Evolutionary conservation across 306 rosid species (phyloP), one percentile per base, ranked within the genome.

Genomic region (Gleditsia sinensis): DNA sequence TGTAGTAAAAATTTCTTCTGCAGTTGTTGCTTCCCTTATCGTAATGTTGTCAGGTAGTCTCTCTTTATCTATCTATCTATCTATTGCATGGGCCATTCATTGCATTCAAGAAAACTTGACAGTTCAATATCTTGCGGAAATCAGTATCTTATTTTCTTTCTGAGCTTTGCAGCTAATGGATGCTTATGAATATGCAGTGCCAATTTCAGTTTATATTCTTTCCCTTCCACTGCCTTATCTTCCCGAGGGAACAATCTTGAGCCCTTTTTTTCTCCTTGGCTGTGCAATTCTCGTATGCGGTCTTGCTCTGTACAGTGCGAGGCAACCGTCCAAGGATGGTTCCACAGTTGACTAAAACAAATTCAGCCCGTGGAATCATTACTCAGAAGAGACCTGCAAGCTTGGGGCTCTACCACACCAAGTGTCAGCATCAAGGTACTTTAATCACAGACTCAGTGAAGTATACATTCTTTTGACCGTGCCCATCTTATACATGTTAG

Each of bases 191-290:
- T 78, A 75, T 89, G 89, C 92, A 93, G 98, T 91, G 84, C 97
- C 98, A 6, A 62, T 89, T 72, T 83, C 97, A 43, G 86, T 93
- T 71, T 91, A 80, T 63, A 64, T 88, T 68, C 96, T 91, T 72
- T 89, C 98, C 53, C 87, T 83, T 50, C 96, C 94, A 62, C 75
- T 93, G 85, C 98, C 98, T 51, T 93, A 86, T 86, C 91, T 93
- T 76, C 85, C 87, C 1, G 77, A 48, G 45, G 84, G 84, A 74
- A 74, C 96, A 77, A 77, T 65, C 66, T 75, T 93, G 81, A 89
- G 98, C 72, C 97, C 97, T 30, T 80, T 85, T 36, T 93, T 93
- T 60, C 80, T 93, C 64, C 80, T 83, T 12, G 98, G 96, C 27
- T 85, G 91, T 82, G 82, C 78, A 11, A 84, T 93, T 69, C 97